These are phyloP conservation scores for Paramecium biaurelia DNA, from an alignment of 73 alveolate genomes.

Conservation along the genomic window DNA sequence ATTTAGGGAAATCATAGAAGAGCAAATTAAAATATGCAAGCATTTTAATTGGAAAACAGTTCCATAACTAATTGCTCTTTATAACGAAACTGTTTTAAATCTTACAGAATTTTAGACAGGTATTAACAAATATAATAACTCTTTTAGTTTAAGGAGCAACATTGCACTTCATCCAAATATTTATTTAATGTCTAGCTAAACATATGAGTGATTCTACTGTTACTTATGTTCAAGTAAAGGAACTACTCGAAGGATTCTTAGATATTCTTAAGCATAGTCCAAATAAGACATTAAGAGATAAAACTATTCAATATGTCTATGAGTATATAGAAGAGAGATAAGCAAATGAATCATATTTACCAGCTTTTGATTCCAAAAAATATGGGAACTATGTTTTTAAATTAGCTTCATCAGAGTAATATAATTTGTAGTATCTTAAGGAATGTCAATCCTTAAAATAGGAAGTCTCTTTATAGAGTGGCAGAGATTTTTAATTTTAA, in stretches of 20 bases:
- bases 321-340: constrained; percentile 14
- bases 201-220: neutral
- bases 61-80: neutral
- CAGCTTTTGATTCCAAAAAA: neutral
- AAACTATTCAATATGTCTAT: neutral
- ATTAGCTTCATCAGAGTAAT: neutral
- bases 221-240: neutral
- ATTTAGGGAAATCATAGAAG: constrained; percentile 42
- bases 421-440: neutral
- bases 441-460: neutral
- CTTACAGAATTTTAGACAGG: neutral
- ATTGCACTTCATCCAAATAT: constrained; percentile 20
- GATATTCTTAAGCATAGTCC: neutral
- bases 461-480: neutral
- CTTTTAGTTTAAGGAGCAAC: neutral
- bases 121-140: neutral
- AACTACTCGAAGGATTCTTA: neutral
- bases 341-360: neutral
- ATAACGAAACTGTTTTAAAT: neutral
- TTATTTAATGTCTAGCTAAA: neutral
- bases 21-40: neutral
- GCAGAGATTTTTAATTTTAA: neutral
- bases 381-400: neutral
- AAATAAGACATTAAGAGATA: constrained; percentile 12
- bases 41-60: constrained; percentile 16